phyloP scores from a whole-genome alignment of 1,284 basidiomycete genomes.

The Trametes pubescens region DNA sequence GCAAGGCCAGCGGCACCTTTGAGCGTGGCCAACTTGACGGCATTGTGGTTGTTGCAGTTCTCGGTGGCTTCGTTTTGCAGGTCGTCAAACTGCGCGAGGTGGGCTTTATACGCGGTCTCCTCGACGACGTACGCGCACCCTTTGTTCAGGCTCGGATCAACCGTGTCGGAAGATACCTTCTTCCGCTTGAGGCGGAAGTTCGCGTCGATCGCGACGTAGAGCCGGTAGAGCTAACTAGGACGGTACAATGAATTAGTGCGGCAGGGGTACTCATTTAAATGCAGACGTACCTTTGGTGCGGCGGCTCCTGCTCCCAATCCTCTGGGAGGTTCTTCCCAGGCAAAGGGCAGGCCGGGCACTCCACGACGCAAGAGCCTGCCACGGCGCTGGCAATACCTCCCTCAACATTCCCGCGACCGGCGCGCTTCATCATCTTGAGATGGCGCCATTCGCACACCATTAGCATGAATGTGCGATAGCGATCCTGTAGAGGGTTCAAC shows the following conservation, averaged over 20 bases:
- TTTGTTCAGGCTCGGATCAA: constrained; percentile 34
- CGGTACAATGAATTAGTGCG: no score
- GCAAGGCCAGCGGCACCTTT: constrained; percentile 11
- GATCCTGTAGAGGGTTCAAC: no score
- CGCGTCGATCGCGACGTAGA: constrained; percentile 38
- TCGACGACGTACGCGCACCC: constrained; percentile 41
- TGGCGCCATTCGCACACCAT: constrained; percentile 28
- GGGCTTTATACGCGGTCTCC: constrained; percentile 28
- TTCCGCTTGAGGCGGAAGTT: constrained; percentile 42
- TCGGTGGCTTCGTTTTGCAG: background rate
- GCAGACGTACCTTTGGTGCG: no score
- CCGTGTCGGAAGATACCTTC: constrained; percentile 24
- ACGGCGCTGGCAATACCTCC: constrained; percentile 27
- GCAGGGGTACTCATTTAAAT: no score
- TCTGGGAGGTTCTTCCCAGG: constrained; percentile 44
- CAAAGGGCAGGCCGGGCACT: constrained; percentile 48
- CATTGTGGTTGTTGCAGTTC: constrained; percentile 25
- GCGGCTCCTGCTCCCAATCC: background rate
- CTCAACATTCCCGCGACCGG: no score
- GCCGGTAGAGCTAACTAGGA: constrained; percentile 35
- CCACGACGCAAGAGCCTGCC: constrained; percentile 40
- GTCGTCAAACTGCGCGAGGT: constrained; percentile 23
- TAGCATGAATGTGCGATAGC: constrained; percentile 17
- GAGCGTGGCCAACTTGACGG: constrained; percentile 20
- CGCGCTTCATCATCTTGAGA: constrained; percentile 38